Evolutionary conservation across 768 basidiomycete genomes (phyloP), one percentile per base, ranked within the genome.

Genomic region (Trametes gibbosa): DNA sequence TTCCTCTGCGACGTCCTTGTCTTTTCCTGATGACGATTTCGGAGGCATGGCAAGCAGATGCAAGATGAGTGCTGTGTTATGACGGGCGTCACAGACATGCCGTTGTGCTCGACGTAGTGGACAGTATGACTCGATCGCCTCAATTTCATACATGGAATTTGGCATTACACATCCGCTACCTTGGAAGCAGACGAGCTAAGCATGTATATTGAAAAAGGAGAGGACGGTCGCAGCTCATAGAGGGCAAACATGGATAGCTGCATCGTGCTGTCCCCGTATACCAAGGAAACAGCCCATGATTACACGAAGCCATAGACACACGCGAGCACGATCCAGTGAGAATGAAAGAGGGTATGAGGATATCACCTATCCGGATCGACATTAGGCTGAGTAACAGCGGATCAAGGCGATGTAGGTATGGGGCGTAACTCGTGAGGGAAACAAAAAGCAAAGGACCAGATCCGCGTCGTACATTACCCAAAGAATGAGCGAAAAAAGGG

Each of bases 1-100:
- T 50, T 93, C 87, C 14, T 86, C 85, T 50, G 79, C 81, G 37
- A 84, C 76, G 14, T 84, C 71, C 60, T 86, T 86, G 64, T 90
- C 88, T 66, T 88, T 89, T 42, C 77, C 77, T 34, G 68, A 69
- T 7, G 79, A 73, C 6, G 72, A 68, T 75, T 90, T 91, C 24
- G 89, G 81, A 10, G 84, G 81, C 90, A 94, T 92, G 7, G 12
- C 60, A 50, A 14, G 21, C 29, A 32, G 29, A 32, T 32, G 29
- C 10, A 32, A 32, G 29, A 32, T 5, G n/a, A n/a, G n/a, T n/a
- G n/a, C n/a, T n/a, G 29, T 32, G 29, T 32, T 32, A 32, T 32
- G 29, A 32, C 29, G 29, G 29, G 29, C 29, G 29, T 10, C 10
- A 32, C 29, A 32, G 10, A 32, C 29, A 5, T 32, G 5, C 5